Evolutionary conservation across 2,329 filamentous ascomycete genomes (phyloP).

Genomic region (Colletotrichum theobromicola): DNA sequence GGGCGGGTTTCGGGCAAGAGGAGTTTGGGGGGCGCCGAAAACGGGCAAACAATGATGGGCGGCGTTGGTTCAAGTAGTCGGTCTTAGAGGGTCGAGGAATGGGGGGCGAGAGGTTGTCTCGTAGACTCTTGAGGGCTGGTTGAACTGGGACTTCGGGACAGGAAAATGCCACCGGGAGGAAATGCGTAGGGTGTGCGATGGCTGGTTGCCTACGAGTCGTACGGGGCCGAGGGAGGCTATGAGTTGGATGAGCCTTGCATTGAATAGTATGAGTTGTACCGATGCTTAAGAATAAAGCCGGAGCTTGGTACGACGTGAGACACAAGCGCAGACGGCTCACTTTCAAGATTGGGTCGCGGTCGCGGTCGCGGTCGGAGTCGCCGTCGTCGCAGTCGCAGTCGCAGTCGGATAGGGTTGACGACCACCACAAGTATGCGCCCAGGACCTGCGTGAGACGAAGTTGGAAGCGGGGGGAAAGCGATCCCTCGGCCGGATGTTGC

Average conservation of each 20-base stretch:
- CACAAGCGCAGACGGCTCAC: not conserved
- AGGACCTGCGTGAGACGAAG: not conserved
- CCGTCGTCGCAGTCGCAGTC: not conserved
- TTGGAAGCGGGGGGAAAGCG: not conserved
- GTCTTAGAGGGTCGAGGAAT: slow-evolving; percentile 12
- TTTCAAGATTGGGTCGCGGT: not conserved
- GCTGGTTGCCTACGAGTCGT: not conserved
- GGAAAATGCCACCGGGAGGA: slow-evolving; percentile 8
- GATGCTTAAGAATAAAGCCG: not conserved
- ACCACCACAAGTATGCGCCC: not conserved
- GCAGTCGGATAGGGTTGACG: not conserved
- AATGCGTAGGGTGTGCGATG: not conserved
- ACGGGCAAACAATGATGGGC: not conserved
- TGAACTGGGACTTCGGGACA: not conserved
- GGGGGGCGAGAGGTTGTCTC: slow-evolving; percentile 9
- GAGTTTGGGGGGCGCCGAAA: not conserved
- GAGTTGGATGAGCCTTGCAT: not conserved
- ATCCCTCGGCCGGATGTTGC: not conserved
- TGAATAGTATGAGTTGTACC: not conserved
- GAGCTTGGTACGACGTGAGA: not conserved
- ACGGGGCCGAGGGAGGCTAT: not conserved
- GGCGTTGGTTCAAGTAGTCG: slow-evolving; percentile 10
- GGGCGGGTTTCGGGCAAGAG: not conserved
- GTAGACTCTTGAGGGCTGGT: slow-evolving; percentile 4
- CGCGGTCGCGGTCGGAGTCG: not conserved